Conservation (phyloP, 1,139 yeast genomes). For the Lodderomyces theae region DNA sequence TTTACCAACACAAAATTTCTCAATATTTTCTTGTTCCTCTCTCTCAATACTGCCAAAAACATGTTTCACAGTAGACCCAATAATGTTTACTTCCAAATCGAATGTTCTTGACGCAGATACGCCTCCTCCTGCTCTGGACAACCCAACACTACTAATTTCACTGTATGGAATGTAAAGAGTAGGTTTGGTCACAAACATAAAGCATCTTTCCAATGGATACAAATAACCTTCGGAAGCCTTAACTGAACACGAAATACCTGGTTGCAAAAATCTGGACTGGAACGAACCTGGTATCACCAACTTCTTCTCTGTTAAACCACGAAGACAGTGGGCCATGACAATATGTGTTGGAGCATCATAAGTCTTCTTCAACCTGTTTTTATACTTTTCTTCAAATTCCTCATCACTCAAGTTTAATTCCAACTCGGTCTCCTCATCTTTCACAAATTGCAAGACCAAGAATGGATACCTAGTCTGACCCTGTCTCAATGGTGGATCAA, state of each 20-base stretch:
- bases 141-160: slow-evolving; percentile 72
- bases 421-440: slow-evolving; percentile 88
- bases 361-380: slow-evolving; percentile 69
- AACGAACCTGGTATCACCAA: slow-evolving; percentile 85
- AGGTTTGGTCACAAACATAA: slow-evolving; percentile 90
- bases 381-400: slow-evolving; percentile 74
- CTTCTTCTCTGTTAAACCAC: slow-evolving; percentile 86
- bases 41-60: slow-evolving; percentile 86
- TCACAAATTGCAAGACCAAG: slow-evolving; percentile 81
- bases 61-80: slow-evolving; percentile 67
- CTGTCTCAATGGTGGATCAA: slow-evolving; percentile 86
- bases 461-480: slow-evolving; percentile 98
- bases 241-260: slow-evolving; percentile 87
- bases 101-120: slow-evolving; percentile 83
- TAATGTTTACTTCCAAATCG: slow-evolving; percentile 77
- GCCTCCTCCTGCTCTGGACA: slow-evolving; percentile 86
- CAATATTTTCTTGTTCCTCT: slow-evolving; percentile 83
- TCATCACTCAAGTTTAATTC: slow-evolving; percentile 84
- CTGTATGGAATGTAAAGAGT: slow-evolving; percentile 86
- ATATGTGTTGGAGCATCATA: slow-evolving; percentile 84
- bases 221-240: slow-evolving; percentile 95
- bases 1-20: slow-evolving; percentile 72
- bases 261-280: slow-evolving; percentile 67
- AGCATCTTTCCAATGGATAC: slow-evolving; percentile 86
- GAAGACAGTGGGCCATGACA: slow-evolving; percentile 84